Base-by-base conservation (phyloP, 441 rosid species). In the Pelargonium australe region DNA sequence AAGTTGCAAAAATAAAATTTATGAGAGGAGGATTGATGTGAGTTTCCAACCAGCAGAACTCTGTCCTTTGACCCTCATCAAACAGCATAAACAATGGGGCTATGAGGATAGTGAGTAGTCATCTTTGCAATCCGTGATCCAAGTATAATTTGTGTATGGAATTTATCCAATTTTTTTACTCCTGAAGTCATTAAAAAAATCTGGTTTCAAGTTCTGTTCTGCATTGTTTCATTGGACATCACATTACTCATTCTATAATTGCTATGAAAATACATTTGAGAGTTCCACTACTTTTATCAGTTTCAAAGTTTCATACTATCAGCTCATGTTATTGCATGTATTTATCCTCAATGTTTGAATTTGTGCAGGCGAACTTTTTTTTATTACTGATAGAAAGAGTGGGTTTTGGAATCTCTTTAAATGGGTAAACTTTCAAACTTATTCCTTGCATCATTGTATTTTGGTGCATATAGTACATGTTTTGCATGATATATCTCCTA, bases 321-420 rank as follows among this genome's bases (percentile, higher is more conserved):
- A n/a, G 13, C 41, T 23, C 55, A 55, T 55, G 20, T 16, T 55
- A 20, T 74, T 64, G 51, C 65, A 12, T 34, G 16, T 60, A 11
- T 58, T 64, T 51, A 75, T 77, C 17, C 64, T 40, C 25, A 67
- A 37, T 31, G 17, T 64, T 61, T 72, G 41, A 9, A 19, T 43
- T 70, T 62, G 7, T 81, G 81, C 92, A 90, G 97, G 96, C 62
- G 95, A 95, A 73, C 86, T 95, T 40, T 88, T 85, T 78, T 95
- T 95, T 71, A 78, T 88, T 68, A 84, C 87, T 13, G 96, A 95
- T 76, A 83, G 96, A 73, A 72, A 83, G 70, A 85, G 73, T 68
- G 95, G 99, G 76, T 95, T 85, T 79, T 91, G 97, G 96, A 95
- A 91, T 81, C 80, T 91, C 66, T 83, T 90, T 81, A 87, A 87